Conservation (phyloP, 108 stramenopile genomes). For the Parietichytrium sp. region DNA sequence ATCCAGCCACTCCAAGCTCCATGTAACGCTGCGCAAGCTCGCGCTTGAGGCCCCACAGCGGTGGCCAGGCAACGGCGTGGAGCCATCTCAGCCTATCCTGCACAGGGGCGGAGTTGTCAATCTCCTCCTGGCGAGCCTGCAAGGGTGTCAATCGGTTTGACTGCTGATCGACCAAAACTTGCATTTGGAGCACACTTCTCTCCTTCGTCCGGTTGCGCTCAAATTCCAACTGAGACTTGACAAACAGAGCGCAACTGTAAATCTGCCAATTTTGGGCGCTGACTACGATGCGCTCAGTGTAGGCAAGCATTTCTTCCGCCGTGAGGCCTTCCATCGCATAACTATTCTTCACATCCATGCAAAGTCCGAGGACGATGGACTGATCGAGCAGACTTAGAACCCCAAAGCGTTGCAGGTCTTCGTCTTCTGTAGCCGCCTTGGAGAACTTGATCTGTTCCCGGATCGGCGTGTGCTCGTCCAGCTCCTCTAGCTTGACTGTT, state of each 20-base stretch:
- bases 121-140: constrained; percentile 21
- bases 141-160: constrained; percentile 57
- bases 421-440: constrained; percentile 51
- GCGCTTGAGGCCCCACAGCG: constrained; percentile 84
- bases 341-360: constrained; percentile 89
- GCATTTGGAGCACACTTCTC: constrained; percentile 89
- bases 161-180: constrained; percentile 94
- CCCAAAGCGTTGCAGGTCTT: not conserved
- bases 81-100: constrained; percentile 78
- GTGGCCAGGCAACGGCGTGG: constrained; percentile 85
- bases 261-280: constrained; percentile 77
- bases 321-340: constrained; percentile 90
- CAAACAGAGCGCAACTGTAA: constrained; percentile 91
- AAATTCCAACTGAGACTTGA: constrained; percentile 71
- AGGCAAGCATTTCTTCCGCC: constrained; percentile 91
- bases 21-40: constrained; percentile 88
- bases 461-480: constrained; percentile 76
- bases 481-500: constrained; percentile 10
- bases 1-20: constrained; percentile 78
- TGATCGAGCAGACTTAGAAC: constrained; percentile 67
- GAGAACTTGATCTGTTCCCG: constrained; percentile 78
- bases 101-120: constrained; percentile 85
- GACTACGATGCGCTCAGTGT: constrained; percentile 75
- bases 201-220: constrained; percentile 56
- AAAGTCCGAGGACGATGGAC: constrained; percentile 82